Percentiles rank a stretch among this genome's conserved stretches.
Conservation (phyloP, 345 rosid species). For the Eucalyptus erythrocorys region DNA sequence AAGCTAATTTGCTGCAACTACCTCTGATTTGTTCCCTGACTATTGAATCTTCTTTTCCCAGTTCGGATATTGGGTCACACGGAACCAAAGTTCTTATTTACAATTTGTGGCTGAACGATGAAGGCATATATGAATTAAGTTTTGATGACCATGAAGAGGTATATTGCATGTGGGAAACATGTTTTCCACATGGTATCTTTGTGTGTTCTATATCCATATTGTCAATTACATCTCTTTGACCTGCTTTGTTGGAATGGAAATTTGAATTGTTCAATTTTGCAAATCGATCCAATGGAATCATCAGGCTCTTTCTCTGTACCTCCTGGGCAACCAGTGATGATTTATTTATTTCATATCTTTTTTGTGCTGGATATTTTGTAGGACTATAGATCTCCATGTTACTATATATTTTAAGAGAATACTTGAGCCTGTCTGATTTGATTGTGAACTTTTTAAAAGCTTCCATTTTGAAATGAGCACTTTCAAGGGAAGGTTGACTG, state of each 20-base stretch:
- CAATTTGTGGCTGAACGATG: slow-evolving; percentile 96
- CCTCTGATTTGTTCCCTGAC: not conserved
- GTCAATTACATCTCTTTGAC: not conserved
- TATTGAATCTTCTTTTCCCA: slow-evolving; percentile 16
- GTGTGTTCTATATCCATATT: not conserved
- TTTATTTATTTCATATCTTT: not conserved
- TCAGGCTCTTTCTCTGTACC: not conserved
- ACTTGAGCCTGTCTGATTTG: not conserved
- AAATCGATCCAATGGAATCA: not conserved
- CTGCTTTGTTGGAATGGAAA: not conserved
- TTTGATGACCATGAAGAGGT: slow-evolving; percentile 93
- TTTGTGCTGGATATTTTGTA: not conserved
- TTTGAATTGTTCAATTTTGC: not conserved
- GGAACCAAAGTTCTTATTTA: slow-evolving; percentile 79
- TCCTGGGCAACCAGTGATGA: not conserved
- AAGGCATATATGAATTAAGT: slow-evolving; percentile 83
- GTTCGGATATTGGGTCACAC: slow-evolving; percentile 82
- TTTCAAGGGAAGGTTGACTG: not conserved
- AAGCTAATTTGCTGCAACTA: not conserved
- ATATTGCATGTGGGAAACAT: not conserved
- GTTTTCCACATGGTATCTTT: not conserved
- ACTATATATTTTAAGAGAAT: not conserved
- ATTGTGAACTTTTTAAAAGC: not conserved
- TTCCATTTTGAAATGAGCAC: not conserved
- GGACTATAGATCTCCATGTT: not conserved